Evolutionary conservation across 163 green algal species (phyloP).

Genomic region (Scenedesmus sp.): DNA sequence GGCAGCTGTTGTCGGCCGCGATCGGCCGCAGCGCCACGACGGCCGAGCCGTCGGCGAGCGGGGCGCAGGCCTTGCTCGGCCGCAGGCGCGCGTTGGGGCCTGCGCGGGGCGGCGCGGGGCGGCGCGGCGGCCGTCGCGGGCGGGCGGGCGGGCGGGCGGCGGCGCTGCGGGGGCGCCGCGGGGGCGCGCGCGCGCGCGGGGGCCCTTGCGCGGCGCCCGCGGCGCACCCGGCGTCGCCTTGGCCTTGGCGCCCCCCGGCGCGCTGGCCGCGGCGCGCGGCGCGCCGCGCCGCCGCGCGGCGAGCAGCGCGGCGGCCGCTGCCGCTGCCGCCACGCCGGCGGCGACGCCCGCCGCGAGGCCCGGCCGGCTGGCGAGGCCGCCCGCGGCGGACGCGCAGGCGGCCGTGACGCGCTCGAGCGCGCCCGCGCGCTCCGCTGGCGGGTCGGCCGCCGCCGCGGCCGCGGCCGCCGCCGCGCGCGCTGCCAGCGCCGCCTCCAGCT

Average conservation of each 20-base stretch:
- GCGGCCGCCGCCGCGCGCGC: not conserved
- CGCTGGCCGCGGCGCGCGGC: not conserved
- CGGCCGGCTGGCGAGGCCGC: no score
- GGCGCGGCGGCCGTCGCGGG: no score
- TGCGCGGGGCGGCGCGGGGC: no score
- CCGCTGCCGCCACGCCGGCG: not conserved
- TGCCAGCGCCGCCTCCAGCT: not conserved
- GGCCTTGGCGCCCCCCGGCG: not conserved
- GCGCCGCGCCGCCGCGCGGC: not conserved
- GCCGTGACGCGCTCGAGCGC: no score
- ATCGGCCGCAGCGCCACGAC: constrained; percentile 72
- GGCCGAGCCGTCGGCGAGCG: constrained; percentile 66
- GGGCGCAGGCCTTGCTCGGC: constrained; percentile 43
- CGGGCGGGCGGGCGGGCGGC: no score
- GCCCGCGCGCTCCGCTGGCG: no score
- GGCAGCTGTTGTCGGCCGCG: constrained; percentile 80
- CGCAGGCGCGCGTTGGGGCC: constrained; percentile 51
- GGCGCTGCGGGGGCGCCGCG: no score
- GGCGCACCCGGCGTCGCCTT: no score
- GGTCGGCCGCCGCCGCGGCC: not conserved
- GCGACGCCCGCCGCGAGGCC: no score
- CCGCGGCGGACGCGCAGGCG: no score
- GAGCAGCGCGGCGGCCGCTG: not conserved
- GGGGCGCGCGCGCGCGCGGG: no score
- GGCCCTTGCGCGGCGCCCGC: no score